Conservation (phyloP, 768 basidiomycete species). For the Boletus bicolor region DNA sequence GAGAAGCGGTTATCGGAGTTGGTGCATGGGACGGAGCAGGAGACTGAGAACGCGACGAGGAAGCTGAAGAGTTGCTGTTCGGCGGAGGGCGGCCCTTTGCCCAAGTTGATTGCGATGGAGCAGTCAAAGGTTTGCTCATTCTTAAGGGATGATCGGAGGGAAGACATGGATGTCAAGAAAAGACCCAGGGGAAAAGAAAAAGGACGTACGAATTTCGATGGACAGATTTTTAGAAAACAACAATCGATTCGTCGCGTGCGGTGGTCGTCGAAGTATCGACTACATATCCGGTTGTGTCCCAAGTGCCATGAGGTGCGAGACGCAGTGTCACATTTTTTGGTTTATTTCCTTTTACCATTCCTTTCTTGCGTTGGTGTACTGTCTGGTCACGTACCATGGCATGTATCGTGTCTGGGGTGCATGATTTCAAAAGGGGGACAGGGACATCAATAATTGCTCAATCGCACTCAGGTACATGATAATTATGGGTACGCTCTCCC, state of each 20-base stretch:
- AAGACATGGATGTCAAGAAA: neutral
- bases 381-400: no score
- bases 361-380: no score
- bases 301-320: no score
- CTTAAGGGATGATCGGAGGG: conserved; percentile 35
- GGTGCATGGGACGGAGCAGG: conserved; percentile 56
- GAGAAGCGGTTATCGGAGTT: conserved; percentile 48
- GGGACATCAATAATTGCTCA: no score
- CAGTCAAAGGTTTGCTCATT: conserved; percentile 92
- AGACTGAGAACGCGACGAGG: conserved; percentile 75
- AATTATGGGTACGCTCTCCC: no score
- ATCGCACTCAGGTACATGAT: no score
- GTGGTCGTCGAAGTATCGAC: conserved; percentile 59
- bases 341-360: no score
- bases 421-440: no score
- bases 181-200: conserved; percentile 9
- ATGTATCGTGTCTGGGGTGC: no score
- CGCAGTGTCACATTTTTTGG: no score
- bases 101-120: conserved; percentile 85
- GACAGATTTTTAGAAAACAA: conserved; percentile 47
- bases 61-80: conserved; percentile 42
- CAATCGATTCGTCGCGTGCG: conserved; percentile 58
- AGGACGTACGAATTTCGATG: conserved; percentile 42
- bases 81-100: conserved; percentile 84
- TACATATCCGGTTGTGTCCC: no score